Conservation (phyloP, 1,284 basidiomycete species). For the Ustilago loliicola region DNA sequence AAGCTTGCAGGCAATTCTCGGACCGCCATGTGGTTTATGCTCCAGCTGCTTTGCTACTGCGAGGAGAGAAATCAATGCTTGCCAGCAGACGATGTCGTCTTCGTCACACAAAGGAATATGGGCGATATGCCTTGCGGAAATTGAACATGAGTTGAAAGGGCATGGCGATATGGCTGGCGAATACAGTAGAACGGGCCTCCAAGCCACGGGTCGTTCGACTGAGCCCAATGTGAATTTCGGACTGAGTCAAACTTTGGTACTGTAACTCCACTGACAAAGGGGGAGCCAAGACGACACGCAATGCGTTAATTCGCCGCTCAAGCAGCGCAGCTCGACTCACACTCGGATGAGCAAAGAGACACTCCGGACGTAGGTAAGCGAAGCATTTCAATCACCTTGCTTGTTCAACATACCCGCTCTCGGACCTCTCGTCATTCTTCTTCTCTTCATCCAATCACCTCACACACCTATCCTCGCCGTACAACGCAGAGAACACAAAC, state of each 20-base stretch:
- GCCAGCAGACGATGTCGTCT: no score
- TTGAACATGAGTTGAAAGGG: conserved; percentile 1
- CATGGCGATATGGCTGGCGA: conserved; percentile 19
- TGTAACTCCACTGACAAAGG: neutral
- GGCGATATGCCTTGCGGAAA: no score
- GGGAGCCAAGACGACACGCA: conserved; percentile 8
- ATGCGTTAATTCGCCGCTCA: conserved; percentile 16
- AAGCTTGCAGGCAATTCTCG: neutral
- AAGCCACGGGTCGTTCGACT: conserved; percentile 8
- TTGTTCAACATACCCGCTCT: conserved; percentile 8
- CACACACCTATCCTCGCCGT: neutral
- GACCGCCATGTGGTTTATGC: neutral
- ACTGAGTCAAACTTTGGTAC: conserved; percentile 6
- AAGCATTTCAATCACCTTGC: conserved; percentile 7
- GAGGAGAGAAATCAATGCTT: no score
- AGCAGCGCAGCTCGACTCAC: neutral
- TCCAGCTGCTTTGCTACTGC: neutral
- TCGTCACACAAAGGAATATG: no score
- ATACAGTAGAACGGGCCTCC: conserved; percentile 11
- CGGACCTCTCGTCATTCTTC: conserved; percentile 10
- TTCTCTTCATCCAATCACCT: neutral
- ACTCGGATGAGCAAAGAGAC: conserved; percentile 31
- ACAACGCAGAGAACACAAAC: no score
- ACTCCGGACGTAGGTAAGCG: conserved; percentile 7
- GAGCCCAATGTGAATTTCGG: conserved; percentile 13